These are phyloP conservation scores for Ambrosia artemisiifolia DNA, from an alignment of 129 eudicot genomes.

Conservation along the genomic window DNA sequence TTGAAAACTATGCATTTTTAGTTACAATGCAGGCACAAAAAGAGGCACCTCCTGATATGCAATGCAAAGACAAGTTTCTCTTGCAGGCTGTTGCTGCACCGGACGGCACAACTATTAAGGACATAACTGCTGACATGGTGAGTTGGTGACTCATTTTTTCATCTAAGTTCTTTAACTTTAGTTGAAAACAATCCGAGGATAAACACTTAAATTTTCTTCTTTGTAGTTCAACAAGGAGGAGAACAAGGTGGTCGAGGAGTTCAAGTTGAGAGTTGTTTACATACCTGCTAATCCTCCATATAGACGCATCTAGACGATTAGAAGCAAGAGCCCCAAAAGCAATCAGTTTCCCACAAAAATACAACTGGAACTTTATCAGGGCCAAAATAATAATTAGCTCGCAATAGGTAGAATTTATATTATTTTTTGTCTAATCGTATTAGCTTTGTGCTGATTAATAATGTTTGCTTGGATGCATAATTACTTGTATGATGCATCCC, in stretches of 20 bases:
- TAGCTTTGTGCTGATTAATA: neutral
- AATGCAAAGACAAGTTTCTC: slow-evolving; percentile 92
- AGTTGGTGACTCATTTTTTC: no score
- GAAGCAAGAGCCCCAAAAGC: no score
- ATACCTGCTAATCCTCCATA: slow-evolving; percentile 72
- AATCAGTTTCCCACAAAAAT: neutral
- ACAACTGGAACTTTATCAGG: neutral
- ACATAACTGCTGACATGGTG: slow-evolving; percentile 35
- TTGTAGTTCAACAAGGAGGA: slow-evolving; percentile 69
- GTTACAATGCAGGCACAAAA: slow-evolving; percentile 94
- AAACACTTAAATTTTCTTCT: neutral
- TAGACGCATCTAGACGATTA: neutral
- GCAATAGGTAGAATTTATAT: slow-evolving; percentile 2
- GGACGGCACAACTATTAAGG: slow-evolving; percentile 53
- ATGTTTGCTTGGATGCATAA: neutral
- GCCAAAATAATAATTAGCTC: neutral
- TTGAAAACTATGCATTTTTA: slow-evolving; percentile 18
- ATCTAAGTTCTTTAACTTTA: neutral
- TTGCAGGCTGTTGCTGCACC: slow-evolving; percentile 86
- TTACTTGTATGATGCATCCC: neutral
- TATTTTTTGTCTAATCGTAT: neutral
- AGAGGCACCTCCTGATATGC: slow-evolving; percentile 80
- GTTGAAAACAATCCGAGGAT: neutral
- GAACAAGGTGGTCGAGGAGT: slow-evolving; percentile 74
- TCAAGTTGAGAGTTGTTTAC: slow-evolving; percentile 75